phyloP scores from a whole-genome alignment of 805 yeast species.

The Starmerella stigmatis region DNA sequence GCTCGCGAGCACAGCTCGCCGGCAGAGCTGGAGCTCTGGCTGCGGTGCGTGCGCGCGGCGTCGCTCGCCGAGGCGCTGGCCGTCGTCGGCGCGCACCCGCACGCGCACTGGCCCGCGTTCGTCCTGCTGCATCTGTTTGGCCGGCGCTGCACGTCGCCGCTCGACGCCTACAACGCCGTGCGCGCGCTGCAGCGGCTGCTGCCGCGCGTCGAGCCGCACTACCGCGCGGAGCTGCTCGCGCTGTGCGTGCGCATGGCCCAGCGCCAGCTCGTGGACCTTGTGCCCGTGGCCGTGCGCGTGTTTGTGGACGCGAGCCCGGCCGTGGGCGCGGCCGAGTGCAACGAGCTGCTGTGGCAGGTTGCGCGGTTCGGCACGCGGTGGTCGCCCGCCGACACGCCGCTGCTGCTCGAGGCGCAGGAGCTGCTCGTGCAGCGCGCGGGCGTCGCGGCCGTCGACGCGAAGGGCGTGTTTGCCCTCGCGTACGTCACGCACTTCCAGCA shows the following conservation, averaged over 20 bases:
- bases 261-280: constrained; percentile 20
- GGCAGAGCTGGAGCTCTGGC: constrained; percentile 9
- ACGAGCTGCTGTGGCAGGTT: constrained; percentile 28
- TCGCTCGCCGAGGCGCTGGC: constrained; percentile 19
- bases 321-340: constrained; percentile 12
- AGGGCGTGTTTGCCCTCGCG: constrained; percentile 28
- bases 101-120: constrained; percentile 27
- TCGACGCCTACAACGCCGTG: constrained; percentile 24
- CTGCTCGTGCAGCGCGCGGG: constrained; percentile 22
- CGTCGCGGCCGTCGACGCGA: constrained; percentile 22
- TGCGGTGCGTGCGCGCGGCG: constrained; percentile 13
- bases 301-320: constrained; percentile 13
- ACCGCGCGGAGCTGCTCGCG: constrained; percentile 21
- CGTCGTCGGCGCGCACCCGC: constrained; percentile 12
- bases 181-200: constrained; percentile 19
- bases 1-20: not conserved
- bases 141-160: constrained; percentile 21
- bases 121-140: constrained; percentile 24
- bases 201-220: constrained; percentile 10
- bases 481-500: constrained; percentile 19
- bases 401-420: constrained; percentile 25
- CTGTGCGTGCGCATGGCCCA: constrained; percentile 23
- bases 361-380: constrained; percentile 26
- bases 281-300: constrained; percentile 25
- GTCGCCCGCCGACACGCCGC: constrained; percentile 18